A percentile compares a stretch with the other conserved stretches of the same genome.
These are phyloP conservation scores for Ophiostoma tasmaniense DNA, from an alignment of 2,329 filamentous ascomycete species.

Conservation along the genomic window DNA sequence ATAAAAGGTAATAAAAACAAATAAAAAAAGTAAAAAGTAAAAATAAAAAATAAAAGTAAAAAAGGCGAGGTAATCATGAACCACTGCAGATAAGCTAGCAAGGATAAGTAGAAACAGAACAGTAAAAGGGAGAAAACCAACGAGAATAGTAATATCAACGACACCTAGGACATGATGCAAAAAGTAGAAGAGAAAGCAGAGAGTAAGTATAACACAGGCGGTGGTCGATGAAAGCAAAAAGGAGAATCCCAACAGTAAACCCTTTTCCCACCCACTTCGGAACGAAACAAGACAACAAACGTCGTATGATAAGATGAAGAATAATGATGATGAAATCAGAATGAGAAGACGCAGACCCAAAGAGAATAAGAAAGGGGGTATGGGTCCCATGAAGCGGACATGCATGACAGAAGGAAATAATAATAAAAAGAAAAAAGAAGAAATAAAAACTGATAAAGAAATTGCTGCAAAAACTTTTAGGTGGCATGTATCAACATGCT, in stretches of 20 bases:
- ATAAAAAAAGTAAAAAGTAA: conserved; percentile 8
- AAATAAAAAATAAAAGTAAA: neutral
- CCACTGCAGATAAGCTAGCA: neutral
- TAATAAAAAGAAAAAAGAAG: neutral
- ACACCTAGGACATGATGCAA: conserved; percentile 6
- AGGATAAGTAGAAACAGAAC: neutral
- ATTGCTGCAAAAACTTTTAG: conserved; percentile 10
- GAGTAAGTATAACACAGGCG: neutral
- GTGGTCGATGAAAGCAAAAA: conserved; percentile 4
- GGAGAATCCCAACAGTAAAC: conserved; percentile 2
- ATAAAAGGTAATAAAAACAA: conserved; percentile 5
- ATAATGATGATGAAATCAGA: conserved; percentile 4
- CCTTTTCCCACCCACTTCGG: conserved; percentile 11
- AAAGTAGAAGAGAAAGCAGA: neutral
- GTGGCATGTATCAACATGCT: conserved; percentile 6
- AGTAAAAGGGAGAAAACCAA: neutral
- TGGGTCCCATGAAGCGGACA: conserved; percentile 2
- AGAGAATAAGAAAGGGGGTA: neutral
- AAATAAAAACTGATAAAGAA: neutral
- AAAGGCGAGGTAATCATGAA: conserved; percentile 6
- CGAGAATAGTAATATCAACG: neutral
- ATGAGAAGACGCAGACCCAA: conserved; percentile 7
- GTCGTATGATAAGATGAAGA: neutral
- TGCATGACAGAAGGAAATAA: neutral
- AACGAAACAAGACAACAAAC: neutral